Percentiles rank a stretch among this genome's conserved stretches.
Evolutionary conservation across 2,329 filamentous ascomycete genomes (phyloP).

Genomic region (Fonsecaea nubica): DNA sequence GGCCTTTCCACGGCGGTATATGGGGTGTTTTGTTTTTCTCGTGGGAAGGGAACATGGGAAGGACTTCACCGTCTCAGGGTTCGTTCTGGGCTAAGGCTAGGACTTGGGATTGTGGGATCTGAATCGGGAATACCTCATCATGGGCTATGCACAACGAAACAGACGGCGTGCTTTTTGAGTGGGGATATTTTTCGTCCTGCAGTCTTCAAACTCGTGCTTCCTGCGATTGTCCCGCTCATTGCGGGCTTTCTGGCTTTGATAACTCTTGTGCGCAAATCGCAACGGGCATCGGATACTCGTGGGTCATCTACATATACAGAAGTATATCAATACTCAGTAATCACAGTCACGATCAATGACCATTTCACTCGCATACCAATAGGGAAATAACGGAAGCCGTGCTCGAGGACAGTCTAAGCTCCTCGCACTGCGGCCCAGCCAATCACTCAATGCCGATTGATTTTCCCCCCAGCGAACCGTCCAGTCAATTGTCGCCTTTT

Average conservation of each 20-base stretch:
- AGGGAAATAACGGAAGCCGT: neutral
- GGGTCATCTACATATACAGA: constrained; percentile 3
- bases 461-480: neutral
- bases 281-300: neutral
- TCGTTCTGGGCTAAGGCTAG: neutral
- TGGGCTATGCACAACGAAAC: neutral
- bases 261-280: neutral
- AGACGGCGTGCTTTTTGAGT: neutral
- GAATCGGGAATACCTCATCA: neutral
- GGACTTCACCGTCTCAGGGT: constrained; percentile 3
- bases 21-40: neutral
- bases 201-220: neutral
- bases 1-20: neutral
- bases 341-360: neutral
- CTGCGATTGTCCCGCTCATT: constrained; percentile 1
- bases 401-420: neutral
- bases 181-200: neutral
- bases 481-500: neutral
- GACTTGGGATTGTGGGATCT: constrained; percentile 1
- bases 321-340: neutral
- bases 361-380: neutral
- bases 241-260: neutral
- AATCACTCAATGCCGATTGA: neutral
- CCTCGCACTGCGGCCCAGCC: neutral
- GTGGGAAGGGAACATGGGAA: neutral